Base-by-base conservation (phyloP, 2,329 filamentous ascomycete genomes). In the Penicillium sp. region DNA sequence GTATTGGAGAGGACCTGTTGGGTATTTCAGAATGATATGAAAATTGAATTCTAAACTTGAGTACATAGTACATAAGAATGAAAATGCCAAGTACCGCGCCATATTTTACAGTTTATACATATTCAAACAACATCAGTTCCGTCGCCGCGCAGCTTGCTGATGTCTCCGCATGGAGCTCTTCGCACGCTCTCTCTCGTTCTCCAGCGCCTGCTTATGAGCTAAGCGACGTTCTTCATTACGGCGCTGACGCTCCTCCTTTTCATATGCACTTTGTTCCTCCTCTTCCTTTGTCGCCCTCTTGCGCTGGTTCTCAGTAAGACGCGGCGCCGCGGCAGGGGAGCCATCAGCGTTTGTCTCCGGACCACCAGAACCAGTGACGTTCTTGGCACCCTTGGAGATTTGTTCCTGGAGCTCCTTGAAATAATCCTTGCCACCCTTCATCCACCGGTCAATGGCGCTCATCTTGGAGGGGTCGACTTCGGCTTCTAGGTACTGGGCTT, bases 391-490 rank as follows among this genome's bases (percentile, higher is more conserved):
- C 14, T 69, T 45, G 9, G 58, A 45, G 48, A 65, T 63, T 16
- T 63, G 55, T 16, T 39, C 54, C 42, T 63, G 54, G 37, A 73
- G 67, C 14, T 66, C 60, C 26, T 60, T 58, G 19, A 71, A 46
- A 26, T 52, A 55, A n/a, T 68, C 56, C 58, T 74, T 75, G 55
- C 68, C 49, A 16, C 60, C 65, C 49, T 72, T 65, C n/a, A 77
- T 58, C 21, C 66, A 63, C 39, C 72, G 72, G 63, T 78, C 76
- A 49, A 79, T 66, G 51, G 64, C 58, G 56, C 66, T 68, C n/a
- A 65, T n/a, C 13, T 64, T 56, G 37, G 55, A 44, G n/a, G 50
- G 13, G 29, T 48, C 16, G 50, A 53, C 42, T 16, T 24, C n/a
- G 4, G 13, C 4, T 21, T 37, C 29, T 29, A n/a, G 45, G 26